These are phyloP conservation scores for Protomyces inundatus DNA, from an alignment of 1,139 yeast species.

Conservation along the genomic window DNA sequence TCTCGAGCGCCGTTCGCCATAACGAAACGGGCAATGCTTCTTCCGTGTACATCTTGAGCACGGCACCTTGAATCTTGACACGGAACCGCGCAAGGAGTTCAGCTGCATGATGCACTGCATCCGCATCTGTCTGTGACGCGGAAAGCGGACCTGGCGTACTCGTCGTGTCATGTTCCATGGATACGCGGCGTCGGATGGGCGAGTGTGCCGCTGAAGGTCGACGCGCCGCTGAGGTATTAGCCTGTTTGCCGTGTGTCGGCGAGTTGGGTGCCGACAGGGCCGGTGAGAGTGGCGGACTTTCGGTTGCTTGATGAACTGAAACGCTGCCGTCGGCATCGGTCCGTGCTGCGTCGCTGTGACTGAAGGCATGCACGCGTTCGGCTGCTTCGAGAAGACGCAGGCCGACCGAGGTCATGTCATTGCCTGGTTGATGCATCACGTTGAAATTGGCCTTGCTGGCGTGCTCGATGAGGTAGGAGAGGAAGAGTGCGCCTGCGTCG, in stretches of 20 bases:
- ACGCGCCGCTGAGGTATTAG: too few relatives aligned
- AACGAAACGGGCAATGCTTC: background rate
- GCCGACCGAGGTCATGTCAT: background rate
- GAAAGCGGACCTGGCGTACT: too few relatives aligned
- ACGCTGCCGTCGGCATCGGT: background rate
- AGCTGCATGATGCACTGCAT: background rate
- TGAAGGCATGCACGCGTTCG: background rate
- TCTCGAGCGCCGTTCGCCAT: background rate
- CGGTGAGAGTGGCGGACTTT: too few relatives aligned
- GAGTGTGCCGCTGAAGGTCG: too few relatives aligned
- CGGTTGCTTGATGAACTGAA: too few relatives aligned
- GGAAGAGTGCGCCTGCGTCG: background rate
- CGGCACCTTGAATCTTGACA: background rate
- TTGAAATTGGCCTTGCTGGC: too few relatives aligned
- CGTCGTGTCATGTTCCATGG: too few relatives aligned
- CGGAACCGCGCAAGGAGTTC: background rate
- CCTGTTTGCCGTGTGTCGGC: too few relatives aligned
- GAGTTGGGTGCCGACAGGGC: too few relatives aligned
- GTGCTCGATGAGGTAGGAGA: background rate
- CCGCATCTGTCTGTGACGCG: too few relatives aligned
- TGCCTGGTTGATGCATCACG: too few relatives aligned
- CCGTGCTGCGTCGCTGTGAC: background rate
- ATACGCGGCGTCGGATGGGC: too few relatives aligned
- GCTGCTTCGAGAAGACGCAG: background rate
- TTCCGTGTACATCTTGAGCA: background rate